Evolutionary conservation across 495 filamentous ascomycete species (phyloP).

Genomic region (Mytilinidion resinicola): DNA sequence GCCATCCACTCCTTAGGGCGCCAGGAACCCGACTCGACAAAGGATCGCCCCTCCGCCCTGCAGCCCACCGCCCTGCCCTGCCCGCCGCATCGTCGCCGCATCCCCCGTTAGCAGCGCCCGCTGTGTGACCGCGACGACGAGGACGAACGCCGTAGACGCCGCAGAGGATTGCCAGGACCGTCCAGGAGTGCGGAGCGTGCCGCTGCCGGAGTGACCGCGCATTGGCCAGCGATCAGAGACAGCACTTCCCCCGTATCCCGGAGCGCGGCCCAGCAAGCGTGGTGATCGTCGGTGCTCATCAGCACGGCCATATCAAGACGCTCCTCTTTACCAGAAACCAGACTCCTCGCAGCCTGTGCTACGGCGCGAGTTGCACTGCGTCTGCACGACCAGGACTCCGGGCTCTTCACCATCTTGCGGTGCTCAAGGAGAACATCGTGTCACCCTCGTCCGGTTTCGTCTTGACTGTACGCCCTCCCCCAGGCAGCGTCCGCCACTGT

Average conservation of each 20-base stretch:
- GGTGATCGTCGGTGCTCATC: conserved; percentile 19
- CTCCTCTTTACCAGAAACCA: conserved; percentile 22
- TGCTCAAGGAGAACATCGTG: conserved; percentile 13
- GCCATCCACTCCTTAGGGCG: conserved; percentile 23
- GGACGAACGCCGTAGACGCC: conserved; percentile 18
- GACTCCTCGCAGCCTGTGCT: conserved; percentile 21
- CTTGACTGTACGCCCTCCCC: conserved; percentile 25
- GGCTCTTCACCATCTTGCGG: conserved; percentile 23
- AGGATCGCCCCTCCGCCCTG: conserved; percentile 29
- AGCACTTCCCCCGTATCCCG: conserved; percentile 13
- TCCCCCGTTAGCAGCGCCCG: not conserved
- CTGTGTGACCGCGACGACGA: conserved; percentile 6
- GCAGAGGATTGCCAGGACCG: conserved; percentile 1
- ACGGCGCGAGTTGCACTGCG: conserved; percentile 25
- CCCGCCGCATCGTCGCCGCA: not conserved
- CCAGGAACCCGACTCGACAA: conserved; percentile 31
- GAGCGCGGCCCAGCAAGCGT: conserved; percentile 4
- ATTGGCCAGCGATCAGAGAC: conserved; percentile 8
- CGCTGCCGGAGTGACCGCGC: conserved; percentile 3
- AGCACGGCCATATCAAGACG: conserved; percentile 23
- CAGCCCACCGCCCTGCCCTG: conserved; percentile 1
- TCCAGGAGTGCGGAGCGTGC: not conserved
- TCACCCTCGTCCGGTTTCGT: conserved; percentile 23
- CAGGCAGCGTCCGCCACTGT: conserved; percentile 16
- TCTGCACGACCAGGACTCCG: conserved; percentile 29